Percentiles rank a stretch among this genome's conserved stretches.
These are phyloP conservation scores for Hortiboletus flavorubellus DNA, from an alignment of 768 basidiomycete species.

Conservation along the genomic window DNA sequence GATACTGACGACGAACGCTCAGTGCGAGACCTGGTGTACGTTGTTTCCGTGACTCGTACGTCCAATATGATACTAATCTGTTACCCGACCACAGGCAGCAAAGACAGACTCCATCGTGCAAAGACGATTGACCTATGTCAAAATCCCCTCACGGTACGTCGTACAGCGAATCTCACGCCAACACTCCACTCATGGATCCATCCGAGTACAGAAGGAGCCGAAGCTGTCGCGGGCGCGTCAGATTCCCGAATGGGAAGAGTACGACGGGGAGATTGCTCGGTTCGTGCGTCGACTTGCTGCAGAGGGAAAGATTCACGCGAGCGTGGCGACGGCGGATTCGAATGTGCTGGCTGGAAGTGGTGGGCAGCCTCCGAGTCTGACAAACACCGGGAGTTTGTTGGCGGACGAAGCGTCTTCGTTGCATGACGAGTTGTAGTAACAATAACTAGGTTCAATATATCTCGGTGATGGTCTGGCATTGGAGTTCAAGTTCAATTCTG, in stretches of 20 bases:
- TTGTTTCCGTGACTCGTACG: constrained; percentile 6
- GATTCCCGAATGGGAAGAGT: constrained; percentile 97
- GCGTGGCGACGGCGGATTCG: constrained; percentile 63
- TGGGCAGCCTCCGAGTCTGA: constrained; percentile 19
- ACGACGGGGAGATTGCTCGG: constrained; percentile 84
- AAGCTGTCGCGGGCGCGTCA: constrained; percentile 90
- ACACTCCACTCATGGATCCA: constrained; percentile 1
- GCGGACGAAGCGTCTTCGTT: not conserved
- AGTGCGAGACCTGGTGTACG: constrained; percentile 99
- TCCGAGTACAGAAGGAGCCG: constrained; percentile 79
- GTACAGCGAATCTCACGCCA: too few species aligned
- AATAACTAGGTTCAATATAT: too few species aligned
- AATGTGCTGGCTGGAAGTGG: constrained; percentile 60
- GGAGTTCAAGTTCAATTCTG: too few species aligned
- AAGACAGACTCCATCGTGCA: constrained; percentile 71
- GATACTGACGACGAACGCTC: constrained; percentile 2
- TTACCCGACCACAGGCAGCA: constrained; percentile 53
- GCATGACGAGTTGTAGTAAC: constrained; percentile 22
- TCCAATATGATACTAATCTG: not conserved
- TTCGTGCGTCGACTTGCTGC: constrained; percentile 74
- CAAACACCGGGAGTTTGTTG: not conserved
- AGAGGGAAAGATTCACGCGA: constrained; percentile 65
- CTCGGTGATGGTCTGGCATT: too few species aligned
- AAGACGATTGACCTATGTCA: constrained; percentile 96
- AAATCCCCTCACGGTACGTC: constrained; percentile 85